Conservation (phyloP, 2,329 filamentous ascomycete species). For the Epichloe aotearoae region DNA sequence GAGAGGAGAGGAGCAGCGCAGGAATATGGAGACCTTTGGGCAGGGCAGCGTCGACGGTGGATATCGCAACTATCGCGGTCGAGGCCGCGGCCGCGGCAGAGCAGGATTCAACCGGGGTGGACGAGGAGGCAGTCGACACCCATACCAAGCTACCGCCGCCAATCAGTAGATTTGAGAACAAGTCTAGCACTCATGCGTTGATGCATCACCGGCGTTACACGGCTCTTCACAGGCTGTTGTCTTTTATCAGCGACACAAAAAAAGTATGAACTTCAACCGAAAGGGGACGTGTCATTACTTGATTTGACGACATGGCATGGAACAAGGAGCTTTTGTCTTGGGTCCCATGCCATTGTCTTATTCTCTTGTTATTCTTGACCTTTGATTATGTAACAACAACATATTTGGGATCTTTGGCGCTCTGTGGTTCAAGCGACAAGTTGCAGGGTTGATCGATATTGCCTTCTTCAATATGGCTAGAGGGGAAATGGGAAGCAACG, state of each 20-base stretch:
- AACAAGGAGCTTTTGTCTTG: background rate
- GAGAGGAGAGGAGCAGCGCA: slow-evolving; percentile 82
- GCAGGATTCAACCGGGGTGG: slow-evolving; percentile 27
- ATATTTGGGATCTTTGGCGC: slow-evolving; percentile 7
- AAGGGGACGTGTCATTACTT: background rate
- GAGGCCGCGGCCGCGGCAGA: slow-evolving; percentile 53
- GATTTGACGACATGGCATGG: background rate
- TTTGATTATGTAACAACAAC: slow-evolving; percentile 21
- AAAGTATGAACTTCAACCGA: background rate
- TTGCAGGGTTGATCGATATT: background rate
- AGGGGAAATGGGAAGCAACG: background rate
- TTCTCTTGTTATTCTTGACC: background rate
- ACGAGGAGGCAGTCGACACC: slow-evolving; percentile 23
- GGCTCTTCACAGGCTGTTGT: background rate
- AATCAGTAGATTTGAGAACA: slow-evolving; percentile 12
- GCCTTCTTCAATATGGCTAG: background rate
- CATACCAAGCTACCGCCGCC: slow-evolving; percentile 17
- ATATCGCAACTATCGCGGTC: slow-evolving; percentile 64
- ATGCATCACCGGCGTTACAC: background rate
- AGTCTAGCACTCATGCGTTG: background rate
- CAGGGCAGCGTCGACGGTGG: slow-evolving; percentile 85
- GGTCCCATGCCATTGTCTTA: background rate
- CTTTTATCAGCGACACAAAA: background rate
- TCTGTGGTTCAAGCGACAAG: slow-evolving; percentile 4
- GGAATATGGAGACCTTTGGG: slow-evolving; percentile 96